Evolutionary conservation across 2,329 filamentous ascomycete genomes (phyloP).

Genomic region (Apiospora rasikravindrae): DNA sequence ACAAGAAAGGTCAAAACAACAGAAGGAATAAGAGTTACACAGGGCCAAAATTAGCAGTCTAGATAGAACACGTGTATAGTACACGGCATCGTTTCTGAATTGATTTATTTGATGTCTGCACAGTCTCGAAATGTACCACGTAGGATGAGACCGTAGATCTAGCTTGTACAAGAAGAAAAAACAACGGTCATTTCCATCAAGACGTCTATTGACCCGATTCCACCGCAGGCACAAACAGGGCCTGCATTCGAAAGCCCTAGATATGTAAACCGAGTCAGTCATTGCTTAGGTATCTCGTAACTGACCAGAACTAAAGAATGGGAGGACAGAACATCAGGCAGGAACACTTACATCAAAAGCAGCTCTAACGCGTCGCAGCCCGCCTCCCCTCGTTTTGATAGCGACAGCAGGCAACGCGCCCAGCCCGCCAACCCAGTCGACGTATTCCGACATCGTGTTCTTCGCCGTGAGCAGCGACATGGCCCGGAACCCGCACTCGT

Average conservation of each 20-base stretch:
- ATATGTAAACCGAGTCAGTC: not conserved
- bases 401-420: conserved; percentile 21
- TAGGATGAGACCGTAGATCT: not conserved
- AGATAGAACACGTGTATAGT: not conserved
- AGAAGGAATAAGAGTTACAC: not conserved
- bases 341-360: conserved; percentile 32
- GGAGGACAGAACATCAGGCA: not conserved
- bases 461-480: conserved; percentile 28
- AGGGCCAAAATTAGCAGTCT: not conserved
- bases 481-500: conserved; percentile 31
- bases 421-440: conserved; percentile 29
- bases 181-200: not conserved
- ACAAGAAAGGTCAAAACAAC: not conserved
- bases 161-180: not conserved
- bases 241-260: conserved; percentile 24
- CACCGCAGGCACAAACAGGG: conserved; percentile 20
- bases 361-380: conserved; percentile 28
- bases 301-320: not conserved
- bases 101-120: not conserved
- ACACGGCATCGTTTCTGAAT: no score
- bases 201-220: not conserved
- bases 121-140: not conserved
- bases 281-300: not conserved
- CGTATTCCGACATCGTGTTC: conserved; percentile 28
- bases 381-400: conserved; percentile 21